Base-by-base conservation (phyloP, 805 yeast species). In the Candida ovalis region DNA sequence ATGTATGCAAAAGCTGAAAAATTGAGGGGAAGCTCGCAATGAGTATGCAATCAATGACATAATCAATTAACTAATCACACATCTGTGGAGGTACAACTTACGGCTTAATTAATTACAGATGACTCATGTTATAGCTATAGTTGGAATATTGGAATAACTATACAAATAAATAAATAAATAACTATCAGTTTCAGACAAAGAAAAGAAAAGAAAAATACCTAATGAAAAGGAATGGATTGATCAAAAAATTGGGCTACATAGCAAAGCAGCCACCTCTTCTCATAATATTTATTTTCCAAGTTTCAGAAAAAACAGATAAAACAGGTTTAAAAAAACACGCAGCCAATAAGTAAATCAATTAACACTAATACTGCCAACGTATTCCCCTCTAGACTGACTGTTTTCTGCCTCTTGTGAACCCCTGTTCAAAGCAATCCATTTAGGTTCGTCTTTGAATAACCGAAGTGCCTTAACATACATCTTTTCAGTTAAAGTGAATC, bases 361-460 rank as follows among this genome's bases (percentile, higher is more conserved):
- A 28, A 45, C 53, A 12, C 42, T 40, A 21, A 71, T 54, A 23
- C 62, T 53, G 30, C 64, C 52, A 36, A 81, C 47, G 55, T 84
- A 84, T 42, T 73, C 70, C 42, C 61, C 53, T 48, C 88, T 72
- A 47, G 67, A 69, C 13, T 59, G 47, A 53, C 79, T 77, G 5
- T 63, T 61, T 47, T 80, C 85, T 6, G 73, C 77, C 17, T 51
- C 57, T 2, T 44, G 21, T 4, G 56, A 47, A 13, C 53, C 52
- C 51, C 95, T 78, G 61, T 81, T 79, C 59, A 87, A 77, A 8
- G 97, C 96, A 32, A 84, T 80, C 99, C 99, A 92, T 65, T 90
- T 92, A 24, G 98, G 98, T 70, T 91, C 96, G 58, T 89, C 97
- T 66, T 89, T 81, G 72, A 92, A 92, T 57, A 92, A 69, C 55